Evolutionary conservation across 169 alveolate genomes (phyloP).

Genomic region (Sarcocystis neurona): DNA sequence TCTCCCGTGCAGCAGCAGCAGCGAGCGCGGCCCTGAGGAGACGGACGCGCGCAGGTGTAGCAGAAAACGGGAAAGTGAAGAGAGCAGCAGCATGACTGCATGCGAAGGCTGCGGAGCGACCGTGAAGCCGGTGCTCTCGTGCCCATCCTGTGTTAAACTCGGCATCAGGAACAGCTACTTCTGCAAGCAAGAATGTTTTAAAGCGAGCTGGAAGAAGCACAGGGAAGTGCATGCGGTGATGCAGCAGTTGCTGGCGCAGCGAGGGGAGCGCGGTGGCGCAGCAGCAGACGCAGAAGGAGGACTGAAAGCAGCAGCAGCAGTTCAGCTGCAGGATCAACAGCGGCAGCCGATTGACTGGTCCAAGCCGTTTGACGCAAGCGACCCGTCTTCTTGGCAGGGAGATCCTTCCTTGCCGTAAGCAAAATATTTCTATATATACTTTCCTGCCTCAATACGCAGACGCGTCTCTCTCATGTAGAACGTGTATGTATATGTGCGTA

Average conservation of each 20-base stretch:
- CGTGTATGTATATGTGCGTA: too few relatives aligned
- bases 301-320: too few relatives aligned
- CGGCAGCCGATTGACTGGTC: neutral
- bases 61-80: too few relatives aligned
- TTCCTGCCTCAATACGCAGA: too few relatives aligned
- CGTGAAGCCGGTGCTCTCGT: slow-evolving; percentile 11
- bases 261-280: slow-evolving; percentile 53
- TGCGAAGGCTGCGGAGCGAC: slow-evolving; percentile 40
- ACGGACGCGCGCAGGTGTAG: too few relatives aligned
- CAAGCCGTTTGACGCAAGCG: slow-evolving; percentile 23
- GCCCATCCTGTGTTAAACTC: slow-evolving; percentile 59
- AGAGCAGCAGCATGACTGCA: neutral
- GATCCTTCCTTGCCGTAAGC: slow-evolving; percentile 18
- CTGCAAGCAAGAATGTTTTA: slow-evolving; percentile 95
- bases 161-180: slow-evolving; percentile 71
- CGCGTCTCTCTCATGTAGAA: too few relatives aligned
- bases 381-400: neutral
- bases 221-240: slow-evolving; percentile 81
- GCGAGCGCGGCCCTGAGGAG: too few relatives aligned
- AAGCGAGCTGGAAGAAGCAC: slow-evolving; percentile 90
- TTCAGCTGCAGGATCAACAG: neutral
- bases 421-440: too few relatives aligned
- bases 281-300: neutral
- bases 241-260: too few relatives aligned
- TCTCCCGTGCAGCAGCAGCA: slow-evolving; percentile 21